Evolutionary conservation across 129 eudicot species (phyloP).

Genomic region (Lonicera japonica): DNA sequence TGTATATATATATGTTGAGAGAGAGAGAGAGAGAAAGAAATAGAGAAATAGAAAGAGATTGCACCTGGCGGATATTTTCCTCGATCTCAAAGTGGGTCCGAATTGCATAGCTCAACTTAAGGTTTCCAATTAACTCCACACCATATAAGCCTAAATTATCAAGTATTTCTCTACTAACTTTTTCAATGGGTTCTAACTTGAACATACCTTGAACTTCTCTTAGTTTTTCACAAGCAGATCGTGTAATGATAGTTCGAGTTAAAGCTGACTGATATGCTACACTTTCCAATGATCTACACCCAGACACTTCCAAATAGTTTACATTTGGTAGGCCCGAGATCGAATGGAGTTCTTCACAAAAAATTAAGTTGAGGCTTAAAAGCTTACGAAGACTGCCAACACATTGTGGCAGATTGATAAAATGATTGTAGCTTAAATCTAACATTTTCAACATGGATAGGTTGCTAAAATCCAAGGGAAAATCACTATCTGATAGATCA

Average conservation of each 20-base stretch:
- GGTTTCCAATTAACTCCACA: not conserved
- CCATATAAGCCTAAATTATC: not conserved
- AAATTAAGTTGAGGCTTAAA: not conserved
- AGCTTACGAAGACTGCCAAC: conserved; percentile 7
- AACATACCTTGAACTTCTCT: not conserved
- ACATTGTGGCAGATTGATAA: conserved; percentile 8
- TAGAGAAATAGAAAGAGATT: not conserved
- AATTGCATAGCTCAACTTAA: not conserved
- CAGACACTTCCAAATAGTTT: not conserved
- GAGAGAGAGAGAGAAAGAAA: not conserved
- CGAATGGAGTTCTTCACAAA: not conserved
- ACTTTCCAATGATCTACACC: not conserved
- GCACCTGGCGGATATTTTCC: too few species aligned
- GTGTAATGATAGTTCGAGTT: not conserved
- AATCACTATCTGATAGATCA: conserved; percentile 7
- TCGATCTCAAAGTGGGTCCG: not conserved
- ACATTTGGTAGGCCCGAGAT: not conserved
- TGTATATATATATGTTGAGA: not conserved
- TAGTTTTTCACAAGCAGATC: not conserved
- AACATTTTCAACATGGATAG: not conserved
- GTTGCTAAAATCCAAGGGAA: conserved; percentile 2
- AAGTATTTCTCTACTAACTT: not conserved
- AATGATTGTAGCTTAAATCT: conserved; percentile 8
- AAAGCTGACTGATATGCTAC: not conserved
- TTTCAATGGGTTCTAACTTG: not conserved